Base-by-base conservation (phyloP, 2,329 filamentous ascomycete genomes). In the Arthrobotrys iridis region DNA sequence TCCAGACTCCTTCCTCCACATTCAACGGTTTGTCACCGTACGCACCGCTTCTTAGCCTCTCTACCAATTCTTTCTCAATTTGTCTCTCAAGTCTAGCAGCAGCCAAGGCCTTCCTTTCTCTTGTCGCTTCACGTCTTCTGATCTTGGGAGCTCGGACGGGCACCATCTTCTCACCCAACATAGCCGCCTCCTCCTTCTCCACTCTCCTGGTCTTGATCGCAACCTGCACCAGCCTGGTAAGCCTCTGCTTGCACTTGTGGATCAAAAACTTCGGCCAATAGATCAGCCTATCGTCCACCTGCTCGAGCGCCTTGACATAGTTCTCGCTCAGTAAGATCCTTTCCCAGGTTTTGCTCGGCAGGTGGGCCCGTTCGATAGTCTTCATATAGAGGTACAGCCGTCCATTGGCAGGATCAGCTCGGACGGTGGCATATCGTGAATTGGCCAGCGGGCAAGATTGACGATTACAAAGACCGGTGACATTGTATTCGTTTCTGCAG, bases 381-480 rank as follows among this genome's bases (percentile, higher is more conserved):
- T 97, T 98, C 87, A 97, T 96, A 86, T 96, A 98, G 68, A 98
- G 89, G 84, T 97, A 98, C 77, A 98, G 87, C 6, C 88, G 89
- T 77, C 92, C 91, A 62, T 92, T 93, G 65, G 60, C 50, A 24
- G 71, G 71, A 76, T 89, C 84, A 5, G 93, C 88, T 78, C 94
- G 91, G 76, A 98, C 89, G 6, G 94, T 98, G 75, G 94, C 94
- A 86, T 98, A 97, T 76, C 93, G 88, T 40, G 90, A 92, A 84
- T 97, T 97, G 78, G 93, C 93, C 68, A 97, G 88, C 1, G 93
- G 93, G 82, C 93, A 97, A 63, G 91, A 92, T 82, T 97, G 92
- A 71, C 93, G 87, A 81, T 92, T 93, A 84, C 92, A 95, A 77
- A 94, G 87, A 65, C 92, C 90, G 10, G 88, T 91, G 77, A 93